Evolutionary conservation across 2,329 filamentous ascomycete species (phyloP), one percentile per base, ranked within the genome.

Genomic region (Laburnicola sp.): DNA sequence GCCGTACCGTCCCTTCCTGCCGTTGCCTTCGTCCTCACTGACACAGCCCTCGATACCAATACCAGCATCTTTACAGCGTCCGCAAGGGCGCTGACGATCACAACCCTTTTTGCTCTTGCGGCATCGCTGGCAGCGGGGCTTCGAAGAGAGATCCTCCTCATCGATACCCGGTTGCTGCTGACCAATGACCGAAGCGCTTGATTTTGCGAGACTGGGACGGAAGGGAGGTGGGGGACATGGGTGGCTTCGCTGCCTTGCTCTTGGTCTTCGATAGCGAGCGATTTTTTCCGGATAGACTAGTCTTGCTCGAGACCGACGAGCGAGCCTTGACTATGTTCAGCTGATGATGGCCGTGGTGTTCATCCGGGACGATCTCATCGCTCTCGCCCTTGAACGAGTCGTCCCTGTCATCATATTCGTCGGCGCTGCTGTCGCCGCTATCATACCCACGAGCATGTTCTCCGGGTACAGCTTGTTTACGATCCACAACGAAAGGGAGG

Each of bases 61-160:
- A 21, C 94, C 94, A 37, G 94, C 94, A 75, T 99, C 94, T 72
- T 91, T 91, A 84, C 94, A 99, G 57, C 94, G 86, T 49, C 91
- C 90, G 69, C 94, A 99, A 26, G 94, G 94, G 34, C 94, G 87
- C 75, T 97, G 94, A 51, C 94, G 87, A 77, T 99, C 94, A 71
- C 94, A 99, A 9, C 94, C 94, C 77, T 99, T 99, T 82, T 99
- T 99, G 78, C 93, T 97, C 84, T 99, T 99, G 66, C 94, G 88
- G 80, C 94, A 99, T 51, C 94, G 88, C 74, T 99, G 94, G 79
- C 94, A 99, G 57, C 94, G 91, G 50, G 94, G 94, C 76, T 97
- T 97, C 60, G 88, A 92, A 0, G 93, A 97, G 21, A 97, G 78
- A 50, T 97, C 92, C 59, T 97, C 92, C 59, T 96, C 90, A 60